Evolutionary conservation across 331 rosid genomes (phyloP).

Genomic region (Arachis monticola): DNA sequence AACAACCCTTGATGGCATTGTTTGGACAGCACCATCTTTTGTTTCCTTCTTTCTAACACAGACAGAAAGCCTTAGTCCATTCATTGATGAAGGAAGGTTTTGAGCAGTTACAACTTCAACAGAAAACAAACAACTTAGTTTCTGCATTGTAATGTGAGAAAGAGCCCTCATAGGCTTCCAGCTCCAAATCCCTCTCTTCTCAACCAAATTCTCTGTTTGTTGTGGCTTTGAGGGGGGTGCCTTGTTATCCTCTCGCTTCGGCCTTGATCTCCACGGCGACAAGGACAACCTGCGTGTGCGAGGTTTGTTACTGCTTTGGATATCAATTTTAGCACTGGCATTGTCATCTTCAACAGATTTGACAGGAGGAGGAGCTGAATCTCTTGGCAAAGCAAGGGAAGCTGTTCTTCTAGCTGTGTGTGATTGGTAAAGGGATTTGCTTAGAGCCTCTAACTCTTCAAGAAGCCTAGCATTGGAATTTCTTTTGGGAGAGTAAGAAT

Average conservation of each 20-base stretch:
- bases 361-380: conserved; percentile 49
- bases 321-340: conserved; percentile 39
- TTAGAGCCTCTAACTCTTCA: conserved; percentile 78
- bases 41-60: conserved; percentile 89
- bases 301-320: conserved; percentile 39
- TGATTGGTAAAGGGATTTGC: conserved; percentile 76
- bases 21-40: conserved; percentile 80
- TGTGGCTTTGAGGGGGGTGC: conserved; percentile 24
- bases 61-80: conserved; percentile 82
- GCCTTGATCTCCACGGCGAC: conserved; percentile 78
- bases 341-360: conserved; percentile 56
- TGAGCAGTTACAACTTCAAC: conserved; percentile 78
- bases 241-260: conserved; percentile 57
- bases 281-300: conserved; percentile 74
- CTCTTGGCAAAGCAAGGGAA: conserved; percentile 78
- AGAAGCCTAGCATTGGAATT: conserved; percentile 71
- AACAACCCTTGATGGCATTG: conserved; percentile 87
- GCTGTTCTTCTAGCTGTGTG: conserved; percentile 77
- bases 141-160: conserved; percentile 78
- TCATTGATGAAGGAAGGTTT: conserved; percentile 89
- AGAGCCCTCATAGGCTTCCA: conserved; percentile 92
- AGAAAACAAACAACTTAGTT: conserved; percentile 78
- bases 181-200: conserved; percentile 87
- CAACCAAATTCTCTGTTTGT: conserved; percentile 42
- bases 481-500: conserved; percentile 45